Percentiles rank a stretch among this genome's conserved stretches.
These are phyloP conservation scores for Sesbania bispinosa DNA, from an alignment of 306 rosid genomes.

Conservation along the genomic window DNA sequence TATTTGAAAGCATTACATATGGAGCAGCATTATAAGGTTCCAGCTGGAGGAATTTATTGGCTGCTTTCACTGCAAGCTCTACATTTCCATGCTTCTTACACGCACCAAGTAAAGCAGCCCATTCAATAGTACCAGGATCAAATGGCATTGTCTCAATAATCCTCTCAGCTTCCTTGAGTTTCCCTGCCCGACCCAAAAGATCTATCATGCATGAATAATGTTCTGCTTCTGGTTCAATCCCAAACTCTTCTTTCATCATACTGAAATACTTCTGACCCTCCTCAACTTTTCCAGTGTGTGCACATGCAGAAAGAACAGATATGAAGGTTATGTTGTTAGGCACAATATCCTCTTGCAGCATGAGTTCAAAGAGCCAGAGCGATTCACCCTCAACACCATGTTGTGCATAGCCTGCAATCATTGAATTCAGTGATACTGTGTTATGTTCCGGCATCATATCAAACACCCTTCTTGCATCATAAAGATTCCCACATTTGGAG, in stretches of 20 bases:
- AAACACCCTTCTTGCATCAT: slow-evolving; percentile 67
- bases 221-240: slow-evolving; percentile 66
- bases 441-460: slow-evolving; percentile 69
- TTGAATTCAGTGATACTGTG: slow-evolving; percentile 58
- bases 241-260: slow-evolving; percentile 71
- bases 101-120: slow-evolving; percentile 88
- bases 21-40: slow-evolving; percentile 70
- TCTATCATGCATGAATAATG: slow-evolving; percentile 86
- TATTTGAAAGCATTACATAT: slow-evolving; percentile 62
- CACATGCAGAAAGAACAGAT: slow-evolving; percentile 73
- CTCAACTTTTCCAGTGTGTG: slow-evolving; percentile 73
- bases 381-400: slow-evolving; percentile 69
- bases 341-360: slow-evolving; percentile 50
- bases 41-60: slow-evolving; percentile 51
- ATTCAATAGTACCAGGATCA: slow-evolving; percentile 56
- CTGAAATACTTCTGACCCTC: slow-evolving; percentile 65
- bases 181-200: slow-evolving; percentile 79
- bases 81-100: slow-evolving; percentile 78
- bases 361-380: slow-evolving; percentile 52
- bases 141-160: slow-evolving; percentile 75
- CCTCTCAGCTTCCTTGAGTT: slow-evolving; percentile 61
- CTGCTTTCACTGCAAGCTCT: slow-evolving; percentile 73
- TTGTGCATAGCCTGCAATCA: slow-evolving; percentile 80
- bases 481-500: slow-evolving; percentile 75
- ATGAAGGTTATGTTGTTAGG: slow-evolving; percentile 71